Evolutionary conservation across 1,284 basidiomycete species (phyloP).

Genomic region (Tetrapyrgos nigripes): DNA sequence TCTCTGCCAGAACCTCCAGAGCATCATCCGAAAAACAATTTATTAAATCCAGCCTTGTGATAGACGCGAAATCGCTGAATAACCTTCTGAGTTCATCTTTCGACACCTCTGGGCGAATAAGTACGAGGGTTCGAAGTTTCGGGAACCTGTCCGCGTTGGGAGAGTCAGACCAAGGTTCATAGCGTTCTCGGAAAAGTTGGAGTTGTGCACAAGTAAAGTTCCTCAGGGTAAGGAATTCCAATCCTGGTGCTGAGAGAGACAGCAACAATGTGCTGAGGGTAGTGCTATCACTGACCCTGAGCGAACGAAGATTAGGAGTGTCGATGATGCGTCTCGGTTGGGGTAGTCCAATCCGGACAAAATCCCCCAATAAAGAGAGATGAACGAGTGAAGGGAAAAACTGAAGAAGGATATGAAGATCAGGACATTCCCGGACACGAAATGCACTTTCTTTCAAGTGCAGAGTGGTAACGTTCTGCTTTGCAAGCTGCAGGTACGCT

Average conservation of each 20-base stretch:
- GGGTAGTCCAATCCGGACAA: background rate
- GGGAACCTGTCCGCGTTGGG: background rate
- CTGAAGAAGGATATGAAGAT: background rate
- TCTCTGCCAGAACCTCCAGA: slow-evolving; percentile 21
- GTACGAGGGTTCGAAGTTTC: background rate
- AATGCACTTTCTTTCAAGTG: background rate
- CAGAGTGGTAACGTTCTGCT: background rate
- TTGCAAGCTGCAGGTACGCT: background rate
- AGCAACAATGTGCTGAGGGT: background rate
- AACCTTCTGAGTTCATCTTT: background rate
- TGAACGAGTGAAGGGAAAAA: background rate
- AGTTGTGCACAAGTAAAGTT: background rate
- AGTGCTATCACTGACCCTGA: background rate
- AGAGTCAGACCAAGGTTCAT: background rate
- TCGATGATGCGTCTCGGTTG: background rate
- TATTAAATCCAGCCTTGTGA: background rate
- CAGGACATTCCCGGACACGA: background rate
- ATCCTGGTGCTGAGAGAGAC: background rate
- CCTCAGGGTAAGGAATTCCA: background rate
- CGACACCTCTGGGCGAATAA: background rate
- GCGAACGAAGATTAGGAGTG: background rate
- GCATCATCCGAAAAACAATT: slow-evolving; percentile 1
- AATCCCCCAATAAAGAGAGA: background rate
- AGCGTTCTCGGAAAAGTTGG: background rate
- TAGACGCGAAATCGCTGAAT: background rate